A percentile compares a stretch with the other conserved stretches of the same genome.
phyloP scores from a whole-genome alignment of 2,329 filamentous ascomycete species.

The Trichoderma arundinaceum region DNA sequence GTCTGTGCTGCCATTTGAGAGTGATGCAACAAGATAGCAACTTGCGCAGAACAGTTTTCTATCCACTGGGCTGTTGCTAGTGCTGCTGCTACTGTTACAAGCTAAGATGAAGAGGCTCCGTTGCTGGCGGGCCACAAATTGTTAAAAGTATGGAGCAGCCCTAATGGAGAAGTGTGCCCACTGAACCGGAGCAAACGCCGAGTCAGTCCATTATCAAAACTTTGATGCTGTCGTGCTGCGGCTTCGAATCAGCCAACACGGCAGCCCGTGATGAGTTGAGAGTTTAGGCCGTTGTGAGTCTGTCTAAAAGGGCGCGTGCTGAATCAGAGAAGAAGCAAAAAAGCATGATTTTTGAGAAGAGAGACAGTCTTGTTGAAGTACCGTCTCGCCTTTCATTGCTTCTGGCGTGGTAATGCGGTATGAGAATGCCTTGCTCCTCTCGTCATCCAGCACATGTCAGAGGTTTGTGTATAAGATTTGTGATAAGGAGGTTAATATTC shows the following conservation, averaged over 20 bases:
- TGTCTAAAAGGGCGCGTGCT: too few relatives aligned
- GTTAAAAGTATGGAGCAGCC: constrained; percentile 19
- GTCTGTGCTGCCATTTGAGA: not conserved
- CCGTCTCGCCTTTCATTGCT: too few relatives aligned
- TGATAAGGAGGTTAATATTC: too few relatives aligned
- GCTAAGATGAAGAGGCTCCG: constrained; percentile 14
- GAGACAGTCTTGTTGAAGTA: too few relatives aligned
- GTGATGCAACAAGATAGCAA: not conserved
- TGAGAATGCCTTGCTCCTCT: too few relatives aligned
- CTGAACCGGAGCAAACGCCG: not conserved
- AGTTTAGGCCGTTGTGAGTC: too few relatives aligned
- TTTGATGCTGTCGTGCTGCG: not conserved
- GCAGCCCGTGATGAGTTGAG: not conserved
- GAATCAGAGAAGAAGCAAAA: too few relatives aligned
- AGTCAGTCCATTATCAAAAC: constrained; percentile 13
- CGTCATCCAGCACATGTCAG: too few relatives aligned
- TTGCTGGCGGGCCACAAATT: constrained; percentile 14
- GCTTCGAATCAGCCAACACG: too few relatives aligned
- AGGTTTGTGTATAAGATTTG: too few relatives aligned
- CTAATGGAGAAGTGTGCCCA: not conserved
- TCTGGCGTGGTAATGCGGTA: too few relatives aligned
- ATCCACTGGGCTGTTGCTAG: not conserved
- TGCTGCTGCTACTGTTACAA: constrained; percentile 17
- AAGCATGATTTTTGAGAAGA: too few relatives aligned
- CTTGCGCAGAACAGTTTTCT: not conserved